Evolutionary conservation across 2,329 filamentous ascomycete genomes (phyloP), one percentile per base, ranked within the genome.

Genomic region (Fusarium caatingaense): DNA sequence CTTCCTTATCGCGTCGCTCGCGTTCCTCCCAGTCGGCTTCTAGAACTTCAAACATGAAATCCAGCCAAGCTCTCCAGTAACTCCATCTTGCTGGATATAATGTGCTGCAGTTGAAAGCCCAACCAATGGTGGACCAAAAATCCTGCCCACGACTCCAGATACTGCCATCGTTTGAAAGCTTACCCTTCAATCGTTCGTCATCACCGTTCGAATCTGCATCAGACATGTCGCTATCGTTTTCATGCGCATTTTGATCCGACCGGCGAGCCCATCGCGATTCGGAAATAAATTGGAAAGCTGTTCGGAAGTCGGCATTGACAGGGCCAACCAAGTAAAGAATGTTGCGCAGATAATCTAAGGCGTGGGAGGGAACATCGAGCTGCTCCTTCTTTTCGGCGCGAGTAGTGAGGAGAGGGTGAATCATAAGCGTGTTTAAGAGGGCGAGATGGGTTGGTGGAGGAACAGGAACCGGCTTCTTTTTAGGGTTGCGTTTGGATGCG

Each of bases 41-140:
- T 15, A 98, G 82, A 9, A 92, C 88, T 73, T 94, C 91, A 8
- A 97, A 79, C 85, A 97, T 91, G 66, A 92, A 90, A 34, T 90
- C 87, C 16, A 98, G 83, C 92, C 93, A 97, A 10, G 88, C 80
- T 72, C 86, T 89, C 94, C 94, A 98, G 75, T 90, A 87, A 51
- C 85, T 86, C 95, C 96, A 98, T 21, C 95, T 87, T 42, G 87
- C 85, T 3, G 89, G 89, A 72, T 95, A 85, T 32, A 87, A 79
- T 3, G 92, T 86, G 54, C 93, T 94, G 81, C 95, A 98, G 77
- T 95, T 96, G 78, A 98, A 94, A 0, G 93, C 92, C 96, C 96
- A 98, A 6, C 95, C 96, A 0, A 96, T 86, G 0, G 93, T 88
- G 44, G 90, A 87, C 93, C 96, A 99, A 74, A 98, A 97, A 76